Percentiles rank a stretch among this genome's conserved stretches.
Conservation (phyloP, 208 protist species). For the Trichomonas vaginalis region DNA sequence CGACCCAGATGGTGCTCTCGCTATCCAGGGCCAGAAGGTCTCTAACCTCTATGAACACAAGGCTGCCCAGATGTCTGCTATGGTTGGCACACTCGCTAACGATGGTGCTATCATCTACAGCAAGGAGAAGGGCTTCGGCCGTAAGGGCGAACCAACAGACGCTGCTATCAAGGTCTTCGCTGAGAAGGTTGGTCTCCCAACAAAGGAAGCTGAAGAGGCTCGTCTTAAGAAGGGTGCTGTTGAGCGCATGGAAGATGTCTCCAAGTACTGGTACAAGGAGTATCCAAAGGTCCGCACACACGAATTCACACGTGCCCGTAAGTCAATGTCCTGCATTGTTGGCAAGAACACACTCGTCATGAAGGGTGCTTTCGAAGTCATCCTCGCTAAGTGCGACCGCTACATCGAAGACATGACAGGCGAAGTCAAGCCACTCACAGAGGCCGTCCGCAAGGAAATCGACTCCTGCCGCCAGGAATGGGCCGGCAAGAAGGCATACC, state of each 20-base stretch:
- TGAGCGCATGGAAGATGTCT: background rate
- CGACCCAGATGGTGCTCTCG: background rate
- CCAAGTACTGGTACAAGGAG: background rate
- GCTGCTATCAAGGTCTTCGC: constrained; percentile 35
- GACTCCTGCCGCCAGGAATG: background rate
- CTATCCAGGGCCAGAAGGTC: background rate
- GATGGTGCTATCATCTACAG: constrained; percentile 22
- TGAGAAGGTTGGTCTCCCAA: constrained; percentile 44
- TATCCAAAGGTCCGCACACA: constrained; percentile 12
- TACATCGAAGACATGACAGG: background rate
- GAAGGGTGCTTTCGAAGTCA: constrained; percentile 26
- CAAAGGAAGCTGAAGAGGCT: constrained; percentile 30
- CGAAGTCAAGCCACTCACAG: constrained; percentile 66
- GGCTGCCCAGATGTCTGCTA: background rate
- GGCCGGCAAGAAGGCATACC: background rate
- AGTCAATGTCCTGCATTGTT: constrained; percentile 68
- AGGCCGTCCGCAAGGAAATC: constrained; percentile 19
- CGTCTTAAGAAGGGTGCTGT: constrained; percentile 38
- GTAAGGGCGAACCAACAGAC: constrained; percentile 36
- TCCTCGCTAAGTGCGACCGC: constrained; percentile 15
- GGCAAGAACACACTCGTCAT: background rate
- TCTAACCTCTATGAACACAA: background rate
- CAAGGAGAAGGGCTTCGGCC: background rate
- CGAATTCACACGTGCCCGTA: constrained; percentile 73
- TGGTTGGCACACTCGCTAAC: constrained; percentile 22